Evolutionary conservation across 2,329 filamentous ascomycete species (phyloP), one percentile per base, ranked within the genome.

Genomic region (Leptographium wingfieldii): DNA sequence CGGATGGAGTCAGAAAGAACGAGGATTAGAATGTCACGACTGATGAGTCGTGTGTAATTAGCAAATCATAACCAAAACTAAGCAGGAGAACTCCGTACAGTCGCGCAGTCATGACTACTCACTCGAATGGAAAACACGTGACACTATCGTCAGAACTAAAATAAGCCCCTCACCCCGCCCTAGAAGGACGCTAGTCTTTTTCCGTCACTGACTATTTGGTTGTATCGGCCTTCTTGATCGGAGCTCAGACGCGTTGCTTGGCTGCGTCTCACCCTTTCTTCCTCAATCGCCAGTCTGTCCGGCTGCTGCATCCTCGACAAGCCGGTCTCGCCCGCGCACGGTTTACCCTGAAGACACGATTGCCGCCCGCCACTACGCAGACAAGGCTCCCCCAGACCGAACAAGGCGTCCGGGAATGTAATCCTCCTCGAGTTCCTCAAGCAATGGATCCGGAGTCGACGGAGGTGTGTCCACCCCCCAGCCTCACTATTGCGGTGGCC

Each of bases 381-480:
- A 52, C 27, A 5, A 29, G 43, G 49, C 11, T 16, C 29, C 49
- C 14, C 22, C n/a, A 11, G 11, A 7, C 5, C n/a, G n/a, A 57
- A 12, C 29, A n/a, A 49, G 49, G 33, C 52, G 33, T 35, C 54
- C 49, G 60, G 63, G 59, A 55, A 65, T 64, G 62, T 59, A 56
- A 65, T 22, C 58, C 56, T 27, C 22, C 33, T 25, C 53, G 31
- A 27, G 29, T n/a, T 55, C 40, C 25, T 25, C n/a, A 51, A 57
- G 60, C 55, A 59, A 65, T 66, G 64, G 64, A 66, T 63, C 61
- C 64, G 58, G 64, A 66, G 61, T 65, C 61, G 64, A 62, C 62
- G 48, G 64, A 66, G 64, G 61, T 61, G n/a, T 6, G 59, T 59
- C 54, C 2, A 9, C 5, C 2, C 11, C 27, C 5, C 29, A 14